Evolutionary conservation across 2,329 filamentous ascomycete genomes (phyloP), one percentile per base, ranked within the genome.

Genomic region (Didymella exigua): DNA sequence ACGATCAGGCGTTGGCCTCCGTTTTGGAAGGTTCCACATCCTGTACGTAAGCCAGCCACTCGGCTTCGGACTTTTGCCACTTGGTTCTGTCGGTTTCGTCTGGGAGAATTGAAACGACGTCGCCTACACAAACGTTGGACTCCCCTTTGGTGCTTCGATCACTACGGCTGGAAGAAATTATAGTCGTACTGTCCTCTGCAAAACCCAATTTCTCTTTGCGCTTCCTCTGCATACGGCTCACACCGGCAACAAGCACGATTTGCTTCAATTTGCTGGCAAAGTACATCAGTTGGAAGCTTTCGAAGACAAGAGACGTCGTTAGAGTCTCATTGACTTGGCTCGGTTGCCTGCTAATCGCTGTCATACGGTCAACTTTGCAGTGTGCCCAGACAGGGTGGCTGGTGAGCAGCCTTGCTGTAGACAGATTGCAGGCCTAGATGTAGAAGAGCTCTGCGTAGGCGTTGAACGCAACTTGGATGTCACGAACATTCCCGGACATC

Each of bases 11-110:
- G 54, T 24, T 76, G 75, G 0, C 70, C 73, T 0, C 79, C 78
- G 2, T 54, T 62, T 4, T 60, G 2, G 67, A 6, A 3, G 27
- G 10, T 21, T 64, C 65, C 0, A 70, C 47, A 8, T 81, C 75
- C 52, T 90, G 88, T 0, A 95, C 86, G 24, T 89, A 85, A 0
- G 85, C 88, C 65, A 89, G 88, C 88, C 89, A 93, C 1, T 83
- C 76, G n/a, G 77, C 75, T 0, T 74, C 65, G 16, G 81, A 77
- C 0, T 78, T 76, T 41, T 79, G 81, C 89, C 89, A 91, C 2
- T 74, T 62, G 8, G 2, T 24, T 0, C 82, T 30, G 0, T 84
- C 84, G 1, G 76, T 73, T 0, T 79, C 77, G 1, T 82, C 81
- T 0, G 78, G 78, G 0, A 61, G 56, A 0, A 84, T 66, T 0